A percentile compares a stretch with the other conserved stretches of the same genome.
These are phyloP conservation scores for Butyriboletus appendiculatus DNA, from an alignment of 1,284 basidiomycete genomes.

Conservation along the genomic window DNA sequence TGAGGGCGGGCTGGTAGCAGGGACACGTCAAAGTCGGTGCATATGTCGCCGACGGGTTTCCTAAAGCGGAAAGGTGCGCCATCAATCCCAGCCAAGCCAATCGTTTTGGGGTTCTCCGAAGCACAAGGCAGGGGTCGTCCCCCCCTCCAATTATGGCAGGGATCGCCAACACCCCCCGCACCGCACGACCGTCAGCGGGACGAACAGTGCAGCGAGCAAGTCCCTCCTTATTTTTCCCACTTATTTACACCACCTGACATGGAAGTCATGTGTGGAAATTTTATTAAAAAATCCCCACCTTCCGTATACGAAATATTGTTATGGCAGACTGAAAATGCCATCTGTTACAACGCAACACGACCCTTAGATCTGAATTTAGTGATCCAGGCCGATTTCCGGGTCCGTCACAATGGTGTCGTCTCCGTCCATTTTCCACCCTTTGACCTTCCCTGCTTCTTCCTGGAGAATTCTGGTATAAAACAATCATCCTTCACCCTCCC, in stretches of 20 bases:
- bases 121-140: constrained; percentile 17
- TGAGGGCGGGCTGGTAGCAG: constrained; percentile 20
- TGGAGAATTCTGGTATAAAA: constrained; percentile 38
- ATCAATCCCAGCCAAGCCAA: constrained; percentile 26
- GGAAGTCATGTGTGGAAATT: constrained; percentile 35
- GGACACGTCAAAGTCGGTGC: constrained; percentile 27
- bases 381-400: constrained; percentile 58
- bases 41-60: constrained; percentile 33
- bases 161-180: constrained; percentile 26
- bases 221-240: constrained; percentile 29
- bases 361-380: constrained; percentile 65
- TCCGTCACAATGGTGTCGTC: constrained; percentile 49
- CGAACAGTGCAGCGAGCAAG: neutral
- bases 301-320: constrained; percentile 42
- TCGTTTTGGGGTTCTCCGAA: constrained; percentile 31
- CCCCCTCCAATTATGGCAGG: constrained; percentile 17
- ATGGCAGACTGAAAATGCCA: constrained; percentile 43
- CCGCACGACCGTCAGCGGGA: neutral
- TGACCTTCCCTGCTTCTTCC: constrained; percentile 37
- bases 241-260: constrained; percentile 31
- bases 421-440: constrained; percentile 48
- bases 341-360: constrained; percentile 42
- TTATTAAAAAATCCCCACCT: constrained; percentile 39
- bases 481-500: constrained; percentile 31
- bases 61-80: constrained; percentile 27